Conservation (phyloP, 1,139 yeast genomes). For the Debaryomycetaceae sp. region DNA sequence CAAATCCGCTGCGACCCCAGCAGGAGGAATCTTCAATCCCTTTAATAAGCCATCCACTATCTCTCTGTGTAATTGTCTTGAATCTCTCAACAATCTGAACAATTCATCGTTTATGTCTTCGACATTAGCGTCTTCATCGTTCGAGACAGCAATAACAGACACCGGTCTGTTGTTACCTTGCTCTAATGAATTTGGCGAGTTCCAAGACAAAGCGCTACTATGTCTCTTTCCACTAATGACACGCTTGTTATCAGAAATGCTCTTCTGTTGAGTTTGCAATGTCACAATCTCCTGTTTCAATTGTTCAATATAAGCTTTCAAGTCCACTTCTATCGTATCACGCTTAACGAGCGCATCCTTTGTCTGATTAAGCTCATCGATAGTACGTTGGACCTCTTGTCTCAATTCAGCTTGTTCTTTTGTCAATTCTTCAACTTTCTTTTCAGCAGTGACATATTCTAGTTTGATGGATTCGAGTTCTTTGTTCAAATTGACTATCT, state of each 20-base stretch:
- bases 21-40: slow-evolving; percentile 84
- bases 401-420: slow-evolving; percentile 63
- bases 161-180: slow-evolving; percentile 46
- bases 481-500: slow-evolving; percentile 50
- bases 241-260: slow-evolving; percentile 28
- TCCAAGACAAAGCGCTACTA: slow-evolving; percentile 40
- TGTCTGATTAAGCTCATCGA: slow-evolving; percentile 61
- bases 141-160: slow-evolving; percentile 56
- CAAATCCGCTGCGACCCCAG: slow-evolving; percentile 78
- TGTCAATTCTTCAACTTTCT: slow-evolving; percentile 60
- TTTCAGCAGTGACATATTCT: slow-evolving; percentile 60
- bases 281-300: slow-evolving; percentile 63
- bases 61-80: slow-evolving; percentile 76
- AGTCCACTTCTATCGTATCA: slow-evolving; percentile 64
- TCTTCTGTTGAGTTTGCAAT: slow-evolving; percentile 36
- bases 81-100: slow-evolving; percentile 71
- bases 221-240: slow-evolving; percentile 36
- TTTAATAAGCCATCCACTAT: slow-evolving; percentile 84
- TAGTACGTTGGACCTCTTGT: slow-evolving; percentile 57
- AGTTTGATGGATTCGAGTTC: slow-evolving; percentile 56
- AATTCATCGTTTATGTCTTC: slow-evolving; percentile 73
- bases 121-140: slow-evolving; percentile 53
- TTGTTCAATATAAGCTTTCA: slow-evolving; percentile 66
- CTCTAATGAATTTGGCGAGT: slow-evolving; percentile 29
- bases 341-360: slow-evolving; percentile 60